Evolutionary conservation across 2,329 filamentous ascomycete species (phyloP), one percentile per base, ranked within the genome.

Genomic region (Diaporthe humulicola): DNA sequence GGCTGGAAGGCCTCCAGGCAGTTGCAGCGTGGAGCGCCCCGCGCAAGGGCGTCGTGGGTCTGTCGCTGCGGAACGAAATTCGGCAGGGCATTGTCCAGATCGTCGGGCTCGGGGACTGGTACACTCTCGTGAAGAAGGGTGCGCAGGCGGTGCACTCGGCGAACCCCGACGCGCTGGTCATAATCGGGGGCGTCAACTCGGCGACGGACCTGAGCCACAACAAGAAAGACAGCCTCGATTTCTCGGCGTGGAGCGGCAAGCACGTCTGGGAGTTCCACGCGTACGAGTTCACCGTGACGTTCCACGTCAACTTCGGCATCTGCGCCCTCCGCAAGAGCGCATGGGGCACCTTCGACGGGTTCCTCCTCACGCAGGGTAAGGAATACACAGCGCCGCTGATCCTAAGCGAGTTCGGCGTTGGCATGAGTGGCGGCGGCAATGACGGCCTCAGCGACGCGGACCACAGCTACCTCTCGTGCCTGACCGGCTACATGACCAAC

Each of bases 231-330:
- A 80, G 78, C 60, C 83, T 90, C 72, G 86, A 89, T 80, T 86
- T 84, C 60, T 80, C 80, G 4, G 83, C 79, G 15, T 89, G 87
- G 86, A 73, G 77, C 9, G 84, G 83, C 54, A 91, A 91, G 81
- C 85, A 89, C 77, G 88, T 91, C 17, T 91, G 89, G 89, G 90
- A 92, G 81, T 86, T 89, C 79, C 90, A 92, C 82, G 85, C 87
- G 40, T 92, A 91, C 84, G 84, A 83, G 74, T 91, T 88, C 81
- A 89, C 88, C 36, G 84, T 88, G 17, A 88, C 85, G 4, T 88
- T 85, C 76, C 83, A 84, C 28, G 80, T 85, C 74, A 76, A 81
- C 38, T 81, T 85, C 40, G 82, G 81, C n/a, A 83, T 82, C 78
- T 91, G 89, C 81, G 81, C 79, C 50, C 50, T 85, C 25, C 83